Base-by-base conservation (phyloP, 2,329 filamentous ascomycete species). In the Trichoderma asperellum region DNA sequence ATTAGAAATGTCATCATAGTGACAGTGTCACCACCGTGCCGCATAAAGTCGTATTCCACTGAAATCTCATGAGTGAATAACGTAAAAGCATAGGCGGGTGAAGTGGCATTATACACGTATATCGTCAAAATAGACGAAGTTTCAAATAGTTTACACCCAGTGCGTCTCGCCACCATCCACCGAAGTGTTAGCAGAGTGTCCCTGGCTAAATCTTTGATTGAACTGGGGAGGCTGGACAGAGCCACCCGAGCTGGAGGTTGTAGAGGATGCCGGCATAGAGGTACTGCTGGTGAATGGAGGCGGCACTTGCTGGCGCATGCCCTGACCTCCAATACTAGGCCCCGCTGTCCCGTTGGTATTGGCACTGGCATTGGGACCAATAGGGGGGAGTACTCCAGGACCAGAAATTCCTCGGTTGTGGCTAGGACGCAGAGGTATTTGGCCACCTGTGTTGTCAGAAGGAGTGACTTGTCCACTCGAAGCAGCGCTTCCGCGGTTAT, bases 381-480 rank as follows among this genome's bases (percentile, higher is more conserved):
- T 71, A 56, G 32, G 73, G 21, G 75, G 75, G 32, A 83, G 71
- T 56, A 83, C 78, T 16, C 80, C 74, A 5, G 77, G 76, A 65
- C 79, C 82, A 58, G 81, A 79, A 73, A 84, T 77, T 72, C 76
- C 79, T 52, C 85, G 85, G 72, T 75, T 75, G 73, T 83, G 82
- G 60, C 75, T 70, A 49, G 81, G 76, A 16, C 85, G 85, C 34
- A 87, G 74, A 4, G 84, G 78, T 49, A 88, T 83, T 77, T 89
- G 87, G 16, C 86, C 85, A 70, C 85, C 82, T 0, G 84, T 84
- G 53, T 83, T 76, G 70, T 89, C 87, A 16, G 84, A 79, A 1
- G 86, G 84, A 18, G 85, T 86, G 12, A 79, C 79, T 74, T 87
- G 85, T 29, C 84, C 84, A 63, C 82, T 86, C 37, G 77, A 79